These are phyloP conservation scores for Funneliformis geosporum DNA, from an alignment of 192 early-diverging fungal genomes.

Conservation along the genomic window DNA sequence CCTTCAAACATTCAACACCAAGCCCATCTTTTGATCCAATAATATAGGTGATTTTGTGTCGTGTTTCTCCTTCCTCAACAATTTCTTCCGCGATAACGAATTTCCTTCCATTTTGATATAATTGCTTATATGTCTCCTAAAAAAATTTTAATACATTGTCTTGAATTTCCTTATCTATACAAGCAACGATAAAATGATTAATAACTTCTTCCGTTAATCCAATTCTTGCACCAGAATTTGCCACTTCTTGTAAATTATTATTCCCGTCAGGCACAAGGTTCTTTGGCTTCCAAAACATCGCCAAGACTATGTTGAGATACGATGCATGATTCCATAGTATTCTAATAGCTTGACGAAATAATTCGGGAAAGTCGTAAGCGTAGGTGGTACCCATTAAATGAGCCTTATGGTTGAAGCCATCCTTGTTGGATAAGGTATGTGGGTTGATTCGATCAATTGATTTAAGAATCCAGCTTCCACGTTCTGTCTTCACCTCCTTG, in stretches of 20 bases:
- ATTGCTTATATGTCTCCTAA: slow-evolving; percentile 72
- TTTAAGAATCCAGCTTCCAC: slow-evolving; percentile 82
- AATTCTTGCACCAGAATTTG: slow-evolving; percentile 98
- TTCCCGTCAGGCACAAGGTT: slow-evolving; percentile 90
- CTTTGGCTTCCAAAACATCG: slow-evolving; percentile 73
- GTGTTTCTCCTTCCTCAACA: slow-evolving; percentile 71
- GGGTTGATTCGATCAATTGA: slow-evolving; percentile 76
- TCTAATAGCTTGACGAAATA: too few species aligned
- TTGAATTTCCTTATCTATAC: slow-evolving; percentile 81
- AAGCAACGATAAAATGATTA: slow-evolving; percentile 81
- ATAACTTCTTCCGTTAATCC: slow-evolving; percentile 94
- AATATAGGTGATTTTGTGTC: slow-evolving; percentile 82
- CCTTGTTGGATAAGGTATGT: slow-evolving; percentile 87
- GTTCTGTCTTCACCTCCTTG: slow-evolving; percentile 84
- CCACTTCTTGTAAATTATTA: slow-evolving; percentile 71
- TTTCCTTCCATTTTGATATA: slow-evolving; percentile 60
- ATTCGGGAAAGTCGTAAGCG: too few species aligned
- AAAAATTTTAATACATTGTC: slow-evolving; percentile 90
- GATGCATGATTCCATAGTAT: too few species aligned
- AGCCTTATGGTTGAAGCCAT: too few species aligned
- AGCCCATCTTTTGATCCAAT: slow-evolving; percentile 87
- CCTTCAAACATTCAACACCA: slow-evolving; percentile 96
- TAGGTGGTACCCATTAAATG: too few species aligned
- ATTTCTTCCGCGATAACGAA: slow-evolving; percentile 75
- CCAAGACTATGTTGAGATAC: slow-evolving; percentile 45